A percentile compares a stretch with the other conserved stretches of the same genome.
These are phyloP conservation scores for Tilletia setariae DNA, from an alignment of 1,284 basidiomycete genomes.

Conservation along the genomic window DNA sequence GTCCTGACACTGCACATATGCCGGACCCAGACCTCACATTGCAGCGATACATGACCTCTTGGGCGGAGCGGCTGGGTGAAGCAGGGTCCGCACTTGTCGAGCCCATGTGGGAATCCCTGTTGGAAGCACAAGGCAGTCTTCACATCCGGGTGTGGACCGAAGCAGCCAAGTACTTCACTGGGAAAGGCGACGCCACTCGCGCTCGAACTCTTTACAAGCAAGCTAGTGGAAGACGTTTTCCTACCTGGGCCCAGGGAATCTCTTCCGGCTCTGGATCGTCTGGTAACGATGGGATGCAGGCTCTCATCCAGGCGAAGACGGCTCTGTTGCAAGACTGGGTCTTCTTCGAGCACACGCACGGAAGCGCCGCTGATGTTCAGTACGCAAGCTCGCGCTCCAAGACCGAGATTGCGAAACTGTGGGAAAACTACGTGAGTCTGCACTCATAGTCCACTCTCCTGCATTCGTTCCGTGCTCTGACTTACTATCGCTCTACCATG, in stretches of 20 bases:
- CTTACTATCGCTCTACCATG: no score
- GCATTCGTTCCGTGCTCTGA: no score
- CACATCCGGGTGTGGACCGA: slow-evolving; percentile 31
- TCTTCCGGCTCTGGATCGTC: neutral
- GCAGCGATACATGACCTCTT: slow-evolving; percentile 36
- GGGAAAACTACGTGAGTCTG: slow-evolving; percentile 38
- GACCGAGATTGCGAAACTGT: slow-evolving; percentile 62
- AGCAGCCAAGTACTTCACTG: slow-evolving; percentile 37
- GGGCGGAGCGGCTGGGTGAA: slow-evolving; percentile 39
- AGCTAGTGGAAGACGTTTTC: slow-evolving; percentile 24
- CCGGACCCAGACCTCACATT: slow-evolving; percentile 28
- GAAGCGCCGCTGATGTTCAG: slow-evolving; percentile 68
- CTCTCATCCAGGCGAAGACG: slow-evolving; percentile 52
- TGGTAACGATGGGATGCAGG: slow-evolving; percentile 22
- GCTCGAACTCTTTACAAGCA: slow-evolving; percentile 38
- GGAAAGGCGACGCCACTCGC: slow-evolving; percentile 31
- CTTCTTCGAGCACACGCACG: slow-evolving; percentile 78
- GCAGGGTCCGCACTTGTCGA: slow-evolving; percentile 40
- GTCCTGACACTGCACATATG: slow-evolving; percentile 19
- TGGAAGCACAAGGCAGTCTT: slow-evolving; percentile 31
- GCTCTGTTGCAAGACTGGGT: slow-evolving; percentile 83
- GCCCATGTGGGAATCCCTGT: slow-evolving; percentile 37
- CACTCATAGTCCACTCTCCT: no score
- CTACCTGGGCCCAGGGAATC: neutral
- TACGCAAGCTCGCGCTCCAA: slow-evolving; percentile 57